These are phyloP conservation scores for Blastomyces gilchristii DNA, from an alignment of 2,329 filamentous ascomycete genomes.

Conservation along the genomic window DNA sequence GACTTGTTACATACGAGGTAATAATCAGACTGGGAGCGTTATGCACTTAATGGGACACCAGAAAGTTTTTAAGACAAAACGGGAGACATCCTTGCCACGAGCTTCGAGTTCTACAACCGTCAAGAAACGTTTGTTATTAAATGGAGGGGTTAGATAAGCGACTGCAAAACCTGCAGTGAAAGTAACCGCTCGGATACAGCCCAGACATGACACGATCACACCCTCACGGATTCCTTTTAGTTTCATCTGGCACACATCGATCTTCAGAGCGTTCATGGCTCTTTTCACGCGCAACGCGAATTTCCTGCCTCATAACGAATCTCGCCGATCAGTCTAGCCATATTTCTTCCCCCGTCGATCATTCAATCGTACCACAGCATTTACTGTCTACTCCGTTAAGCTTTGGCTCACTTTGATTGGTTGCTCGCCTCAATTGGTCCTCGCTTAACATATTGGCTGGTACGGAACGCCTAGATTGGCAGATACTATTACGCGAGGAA, in stretches of 20 bases:
- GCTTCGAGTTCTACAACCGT: neutral
- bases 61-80: neutral
- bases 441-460: constrained; percentile 10
- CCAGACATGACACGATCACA: neutral
- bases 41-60: no score
- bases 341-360: neutral
- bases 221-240: neutral
- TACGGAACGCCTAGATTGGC: constrained; percentile 6
- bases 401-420: neutral
- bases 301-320: neutral
- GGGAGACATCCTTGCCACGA: neutral
- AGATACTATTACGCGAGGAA: no score
- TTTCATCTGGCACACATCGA: neutral
- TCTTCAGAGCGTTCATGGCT: neutral
- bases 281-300: neutral
- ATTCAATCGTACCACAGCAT: neutral
- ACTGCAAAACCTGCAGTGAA: neutral
- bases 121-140: neutral
- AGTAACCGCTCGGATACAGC: neutral
- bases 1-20: neutral
- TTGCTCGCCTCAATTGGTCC: neutral
- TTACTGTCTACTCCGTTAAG: neutral
- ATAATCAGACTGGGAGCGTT: neutral
- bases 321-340: neutral
- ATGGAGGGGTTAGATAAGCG: neutral